These are phyloP conservation scores for Artemisia annua DNA, from an alignment of 129 eudicot species.

Conservation along the genomic window DNA sequence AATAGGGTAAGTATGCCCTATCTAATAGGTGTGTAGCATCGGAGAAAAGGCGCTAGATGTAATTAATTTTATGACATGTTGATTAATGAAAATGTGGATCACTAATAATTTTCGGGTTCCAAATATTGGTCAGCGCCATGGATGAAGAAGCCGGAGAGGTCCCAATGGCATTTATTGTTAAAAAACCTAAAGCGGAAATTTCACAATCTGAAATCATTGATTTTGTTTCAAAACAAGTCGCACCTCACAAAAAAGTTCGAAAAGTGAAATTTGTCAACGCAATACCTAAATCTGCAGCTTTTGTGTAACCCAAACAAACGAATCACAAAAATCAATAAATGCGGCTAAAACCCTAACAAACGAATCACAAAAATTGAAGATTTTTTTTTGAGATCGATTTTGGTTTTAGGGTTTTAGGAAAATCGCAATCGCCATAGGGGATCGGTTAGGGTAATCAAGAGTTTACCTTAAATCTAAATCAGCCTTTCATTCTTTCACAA, in stretches of 20 bases:
- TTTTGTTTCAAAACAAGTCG: constrained; percentile 66
- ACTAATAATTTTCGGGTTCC: not conserved
- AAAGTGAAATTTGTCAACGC: constrained; percentile 49
- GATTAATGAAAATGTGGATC: not conserved
- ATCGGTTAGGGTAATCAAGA: no score
- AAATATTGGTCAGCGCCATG: constrained; percentile 35
- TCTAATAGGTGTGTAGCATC: no score
- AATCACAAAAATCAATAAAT: no score
- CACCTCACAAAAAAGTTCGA: constrained; percentile 79
- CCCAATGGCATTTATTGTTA: constrained; percentile 72
- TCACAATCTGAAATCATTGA: constrained; percentile 43
- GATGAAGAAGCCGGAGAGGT: constrained; percentile 86
- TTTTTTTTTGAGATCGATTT: no score
- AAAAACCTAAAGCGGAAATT: constrained; percentile 39
- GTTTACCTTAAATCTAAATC: no score
- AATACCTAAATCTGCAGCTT: constrained; percentile 77
- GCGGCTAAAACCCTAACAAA: no score
- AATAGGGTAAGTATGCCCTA: constrained; percentile 43
- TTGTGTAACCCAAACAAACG: no score
- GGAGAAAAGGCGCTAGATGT: not conserved
- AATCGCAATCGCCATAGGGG: no score
- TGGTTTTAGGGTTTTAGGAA: no score
- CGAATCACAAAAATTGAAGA: no score
- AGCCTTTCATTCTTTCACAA: no score
- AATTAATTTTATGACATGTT: not conserved